Conservation (phyloP, 2,329 filamentous ascomycete genomes). For the Fusarium napiforme region DNA sequence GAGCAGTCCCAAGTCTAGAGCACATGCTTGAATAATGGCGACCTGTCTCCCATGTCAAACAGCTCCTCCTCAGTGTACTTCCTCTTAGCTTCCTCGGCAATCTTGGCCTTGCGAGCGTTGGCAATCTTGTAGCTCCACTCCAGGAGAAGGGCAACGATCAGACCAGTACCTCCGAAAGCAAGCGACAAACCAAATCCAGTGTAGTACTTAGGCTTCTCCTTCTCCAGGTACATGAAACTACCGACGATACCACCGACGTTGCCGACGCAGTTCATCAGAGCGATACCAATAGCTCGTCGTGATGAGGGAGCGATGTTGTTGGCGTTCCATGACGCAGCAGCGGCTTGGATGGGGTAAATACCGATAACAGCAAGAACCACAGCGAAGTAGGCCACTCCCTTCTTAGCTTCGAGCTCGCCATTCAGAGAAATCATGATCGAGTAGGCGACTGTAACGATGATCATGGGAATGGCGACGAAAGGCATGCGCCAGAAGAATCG, state of each 20-base stretch:
- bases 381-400: conserved; percentile 32
- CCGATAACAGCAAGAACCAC: conserved; percentile 38
- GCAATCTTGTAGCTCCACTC: conserved; percentile 47
- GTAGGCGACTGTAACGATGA: conserved; percentile 35
- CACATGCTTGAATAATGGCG: conserved; percentile 48
- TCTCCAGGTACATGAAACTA: conserved; percentile 45
- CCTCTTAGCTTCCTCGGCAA: conserved; percentile 43
- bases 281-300: conserved; percentile 49
- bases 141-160: conserved; percentile 47
- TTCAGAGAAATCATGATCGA: conserved; percentile 38
- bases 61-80: conserved; percentile 48
- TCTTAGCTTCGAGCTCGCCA: conserved; percentile 31
- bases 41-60: conserved; percentile 48
- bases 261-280: conserved; percentile 46
- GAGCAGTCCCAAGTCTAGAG: conserved; percentile 8
- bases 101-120: conserved; percentile 44
- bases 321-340: conserved; percentile 40
- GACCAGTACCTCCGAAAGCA: conserved; percentile 46
- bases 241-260: conserved; percentile 46
- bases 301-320: conserved; percentile 41
- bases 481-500: conserved; percentile 57
- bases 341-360: conserved; percentile 40
- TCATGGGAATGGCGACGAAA: conserved; percentile 37
- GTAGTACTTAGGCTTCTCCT: conserved; percentile 60
- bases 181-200: conserved; percentile 52